Conservation (phyloP, 2,329 filamentous ascomycete genomes). For the Fusarium sp. region DNA sequence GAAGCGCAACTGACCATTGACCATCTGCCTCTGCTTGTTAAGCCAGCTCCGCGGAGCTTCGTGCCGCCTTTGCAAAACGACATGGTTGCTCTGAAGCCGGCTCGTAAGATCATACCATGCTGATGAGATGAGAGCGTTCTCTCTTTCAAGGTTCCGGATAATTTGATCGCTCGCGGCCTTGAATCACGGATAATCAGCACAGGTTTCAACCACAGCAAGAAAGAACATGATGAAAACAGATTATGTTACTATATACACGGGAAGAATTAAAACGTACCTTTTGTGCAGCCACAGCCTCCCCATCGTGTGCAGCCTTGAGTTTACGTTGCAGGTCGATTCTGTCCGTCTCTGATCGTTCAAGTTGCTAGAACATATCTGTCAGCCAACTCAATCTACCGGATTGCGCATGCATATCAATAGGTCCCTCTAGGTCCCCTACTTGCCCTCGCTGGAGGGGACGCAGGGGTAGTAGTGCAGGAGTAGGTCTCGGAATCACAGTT, state of each 20-base stretch:
- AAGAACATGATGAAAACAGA: background rate
- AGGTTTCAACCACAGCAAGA: background rate
- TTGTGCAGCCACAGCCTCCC: conserved; percentile 58
- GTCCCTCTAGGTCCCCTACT: background rate
- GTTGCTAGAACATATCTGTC: conserved; percentile 56
- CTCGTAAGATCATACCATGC: conserved; percentile 87
- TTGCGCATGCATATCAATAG: background rate
- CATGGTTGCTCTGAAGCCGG: conserved; percentile 83
- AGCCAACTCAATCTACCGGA: conserved; percentile 9
- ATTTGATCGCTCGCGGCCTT: conserved; percentile 63
- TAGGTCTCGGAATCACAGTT: background rate
- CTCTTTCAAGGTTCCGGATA: conserved; percentile 76
- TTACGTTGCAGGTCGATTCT: conserved; percentile 64
- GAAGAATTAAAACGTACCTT: conserved; percentile 56
- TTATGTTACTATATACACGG: conserved; percentile 1
- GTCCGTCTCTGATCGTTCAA: conserved; percentile 66
- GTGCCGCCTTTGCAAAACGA: conserved; percentile 77
- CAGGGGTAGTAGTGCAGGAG: background rate
- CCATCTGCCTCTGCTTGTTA: conserved; percentile 80
- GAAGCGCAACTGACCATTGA: conserved; percentile 64
- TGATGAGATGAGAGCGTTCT: conserved; percentile 81
- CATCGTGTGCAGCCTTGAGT: conserved; percentile 62
- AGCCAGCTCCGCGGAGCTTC: conserved; percentile 85
- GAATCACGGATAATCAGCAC: conserved; percentile 17
- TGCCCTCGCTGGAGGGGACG: background rate